Percentiles rank a stretch among this genome's conserved stretches.
Evolutionary conservation across 345 rosid genomes (phyloP).

Genomic region (Aethionema arabicum): DNA sequence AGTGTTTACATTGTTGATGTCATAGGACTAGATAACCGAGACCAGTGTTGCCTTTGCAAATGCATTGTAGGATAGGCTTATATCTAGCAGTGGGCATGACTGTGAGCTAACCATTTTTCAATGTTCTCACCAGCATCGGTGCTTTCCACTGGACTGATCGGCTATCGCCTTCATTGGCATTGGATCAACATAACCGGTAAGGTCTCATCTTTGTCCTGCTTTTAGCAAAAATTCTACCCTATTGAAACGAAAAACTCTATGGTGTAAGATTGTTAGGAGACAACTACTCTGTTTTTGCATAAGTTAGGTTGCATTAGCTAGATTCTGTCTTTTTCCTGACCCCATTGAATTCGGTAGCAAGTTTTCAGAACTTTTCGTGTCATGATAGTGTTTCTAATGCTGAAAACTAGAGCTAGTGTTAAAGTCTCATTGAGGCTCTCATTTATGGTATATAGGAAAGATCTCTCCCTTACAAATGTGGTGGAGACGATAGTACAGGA

Average conservation of each 20-base stretch:
- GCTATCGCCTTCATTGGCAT: conserved; percentile 48
- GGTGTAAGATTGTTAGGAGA: conserved; percentile 13
- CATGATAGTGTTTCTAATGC: background rate
- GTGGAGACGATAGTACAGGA: conserved; percentile 65
- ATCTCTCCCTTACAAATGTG: conserved; percentile 58
- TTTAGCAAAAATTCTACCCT: conserved; percentile 2
- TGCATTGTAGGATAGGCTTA: background rate
- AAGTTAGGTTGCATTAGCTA: conserved; percentile 3
- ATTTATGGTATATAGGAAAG: conserved; percentile 48
- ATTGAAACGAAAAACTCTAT: background rate
- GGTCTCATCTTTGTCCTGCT: conserved; percentile 4
- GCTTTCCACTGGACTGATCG: conserved; percentile 93
- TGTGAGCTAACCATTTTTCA: conserved; percentile 26
- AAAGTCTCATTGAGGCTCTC: background rate
- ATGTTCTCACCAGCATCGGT: conserved; percentile 57
- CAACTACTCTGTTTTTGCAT: conserved; percentile 3
- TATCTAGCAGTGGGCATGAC: conserved; percentile 6
- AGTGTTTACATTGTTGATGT: conserved; percentile 10
- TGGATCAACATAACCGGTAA: conserved; percentile 51
- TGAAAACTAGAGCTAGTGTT: too few relatives aligned
- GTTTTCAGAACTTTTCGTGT: conserved; percentile 9
- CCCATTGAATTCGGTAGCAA: conserved; percentile 2
- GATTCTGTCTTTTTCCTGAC: background rate
- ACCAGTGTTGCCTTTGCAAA: background rate
- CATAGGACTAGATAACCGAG: conserved; percentile 23